Conservation (phyloP, 768 basidiomycete genomes). For the Phylloporus arenicola region DNA sequence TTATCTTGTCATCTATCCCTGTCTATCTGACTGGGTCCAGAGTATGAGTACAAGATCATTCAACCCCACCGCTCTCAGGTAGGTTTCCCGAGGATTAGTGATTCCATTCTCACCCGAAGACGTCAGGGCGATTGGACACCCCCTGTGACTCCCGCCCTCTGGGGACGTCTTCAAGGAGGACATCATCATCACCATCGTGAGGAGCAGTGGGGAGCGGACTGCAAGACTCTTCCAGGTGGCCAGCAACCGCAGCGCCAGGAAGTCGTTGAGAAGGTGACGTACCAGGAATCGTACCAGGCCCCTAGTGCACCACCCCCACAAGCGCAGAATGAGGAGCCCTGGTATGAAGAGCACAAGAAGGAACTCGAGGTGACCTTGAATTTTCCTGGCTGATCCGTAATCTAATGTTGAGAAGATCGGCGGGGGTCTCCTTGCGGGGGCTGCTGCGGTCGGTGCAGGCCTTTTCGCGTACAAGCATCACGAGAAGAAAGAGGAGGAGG, state of each 20-base stretch:
- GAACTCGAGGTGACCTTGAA: slow-evolving; percentile 40
- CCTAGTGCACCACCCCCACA: slow-evolving; percentile 14
- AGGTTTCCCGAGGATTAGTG: slow-evolving; percentile 1
- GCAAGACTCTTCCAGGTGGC: slow-evolving; percentile 3
- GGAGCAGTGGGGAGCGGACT: slow-evolving; percentile 18
- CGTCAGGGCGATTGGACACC: slow-evolving; percentile 66
- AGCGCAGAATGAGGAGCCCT: slow-evolving; percentile 38
- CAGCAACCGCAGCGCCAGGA: slow-evolving; percentile 29
- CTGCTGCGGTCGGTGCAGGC: slow-evolving; percentile 46
- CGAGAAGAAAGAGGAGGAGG: slow-evolving; percentile 54
- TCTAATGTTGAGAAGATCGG: slow-evolving; percentile 43
- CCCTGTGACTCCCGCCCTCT: slow-evolving; percentile 54
- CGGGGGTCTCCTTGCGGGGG: slow-evolving; percentile 43
- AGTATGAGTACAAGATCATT: slow-evolving; percentile 58
- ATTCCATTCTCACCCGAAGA: slow-evolving; percentile 1
- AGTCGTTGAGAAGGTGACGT: not conserved
- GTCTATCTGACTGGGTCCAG: slow-evolving; percentile 9
- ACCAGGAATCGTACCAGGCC: slow-evolving; percentile 12
- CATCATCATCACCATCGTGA: slow-evolving; percentile 14
- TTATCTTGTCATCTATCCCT: not conserved
- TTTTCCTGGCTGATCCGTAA: not conserved
- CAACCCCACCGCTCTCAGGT: slow-evolving; percentile 70
- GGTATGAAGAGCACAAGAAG: slow-evolving; percentile 54
- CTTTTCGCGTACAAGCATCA: slow-evolving; percentile 49
- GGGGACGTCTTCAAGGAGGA: slow-evolving; percentile 48